A percentile compares a stretch with the other conserved stretches of the same genome.
phyloP scores from a whole-genome alignment of 2,329 filamentous ascomycete species.

The Fusarium duplospermum region DNA sequence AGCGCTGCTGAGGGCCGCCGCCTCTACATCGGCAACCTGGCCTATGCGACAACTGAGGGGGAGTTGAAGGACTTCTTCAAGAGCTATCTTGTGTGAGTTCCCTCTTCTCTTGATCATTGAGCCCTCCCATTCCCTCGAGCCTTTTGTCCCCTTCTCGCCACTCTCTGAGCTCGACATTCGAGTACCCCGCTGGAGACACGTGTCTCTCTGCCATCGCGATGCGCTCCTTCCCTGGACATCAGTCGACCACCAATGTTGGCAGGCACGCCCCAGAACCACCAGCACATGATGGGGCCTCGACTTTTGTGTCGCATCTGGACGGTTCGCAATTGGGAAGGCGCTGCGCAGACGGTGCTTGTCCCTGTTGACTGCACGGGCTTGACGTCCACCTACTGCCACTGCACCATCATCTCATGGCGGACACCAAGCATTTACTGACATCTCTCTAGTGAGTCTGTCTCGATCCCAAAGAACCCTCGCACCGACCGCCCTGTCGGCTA shows the following conservation, averaged over 20 bases:
- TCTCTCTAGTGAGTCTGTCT: conserved; percentile 86
- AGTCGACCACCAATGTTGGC: conserved; percentile 17
- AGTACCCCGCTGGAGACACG: conserved; percentile 39
- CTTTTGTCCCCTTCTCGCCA: neutral
- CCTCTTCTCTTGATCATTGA: conserved; percentile 6
- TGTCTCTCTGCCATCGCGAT: conserved; percentile 33
- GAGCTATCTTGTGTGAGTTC: conserved; percentile 96
- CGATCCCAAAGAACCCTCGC: conserved; percentile 99
- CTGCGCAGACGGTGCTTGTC: neutral
- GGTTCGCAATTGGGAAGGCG: neutral
- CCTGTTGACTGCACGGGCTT: neutral
- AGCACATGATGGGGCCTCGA: conserved; percentile 5
- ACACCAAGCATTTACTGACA: conserved; percentile 42
- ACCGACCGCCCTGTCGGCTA: conserved; percentile 98
- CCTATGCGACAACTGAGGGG: conserved; percentile 99
- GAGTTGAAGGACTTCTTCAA: conserved; percentile 99
- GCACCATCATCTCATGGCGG: neutral
- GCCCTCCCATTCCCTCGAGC: neutral
- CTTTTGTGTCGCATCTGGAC: neutral
- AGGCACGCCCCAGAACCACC: conserved; percentile 19
- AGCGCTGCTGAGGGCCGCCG: conserved; percentile 98
- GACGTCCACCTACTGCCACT: neutral
- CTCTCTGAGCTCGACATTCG: neutral
- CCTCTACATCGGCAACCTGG: conserved; percentile 99
- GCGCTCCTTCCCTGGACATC: conserved; percentile 17